A percentile compares a stretch with the other conserved stretches of the same genome.
Evolutionary conservation across 106 monocot genomes (phyloP).

Genomic region (Dioscorea alata): DNA sequence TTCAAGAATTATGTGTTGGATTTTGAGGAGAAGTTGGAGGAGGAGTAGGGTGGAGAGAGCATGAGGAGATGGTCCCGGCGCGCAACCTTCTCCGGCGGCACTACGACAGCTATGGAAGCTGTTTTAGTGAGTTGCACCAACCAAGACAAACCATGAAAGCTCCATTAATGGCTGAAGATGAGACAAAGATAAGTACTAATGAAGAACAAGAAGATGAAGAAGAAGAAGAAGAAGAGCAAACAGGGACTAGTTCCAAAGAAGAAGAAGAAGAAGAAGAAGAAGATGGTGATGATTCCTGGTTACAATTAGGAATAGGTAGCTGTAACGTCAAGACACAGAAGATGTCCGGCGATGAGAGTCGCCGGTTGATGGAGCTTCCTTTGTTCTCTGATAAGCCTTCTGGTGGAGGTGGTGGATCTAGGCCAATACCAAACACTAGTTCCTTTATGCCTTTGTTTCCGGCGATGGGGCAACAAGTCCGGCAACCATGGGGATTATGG

Average conservation of each 20-base stretch:
- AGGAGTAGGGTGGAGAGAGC: not conserved
- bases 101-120: slow-evolving; percentile 16
- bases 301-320: slow-evolving; percentile 36
- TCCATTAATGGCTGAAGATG: slow-evolving; percentile 29
- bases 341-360: not conserved
- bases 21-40: not conserved
- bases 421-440: too few species aligned
- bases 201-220: not conserved
- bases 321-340: not conserved
- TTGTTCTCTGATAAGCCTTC: slow-evolving; percentile 18
- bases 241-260: slow-evolving; percentile 1
- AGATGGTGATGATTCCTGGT: slow-evolving; percentile 17
- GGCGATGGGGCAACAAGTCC: not conserved
- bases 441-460: not conserved
- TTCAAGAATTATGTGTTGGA: too few species aligned
- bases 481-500: not conserved
- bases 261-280: too few species aligned
- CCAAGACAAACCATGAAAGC: not conserved
- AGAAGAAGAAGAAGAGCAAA: slow-evolving; percentile 4
- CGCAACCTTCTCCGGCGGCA: slow-evolving; percentile 33
- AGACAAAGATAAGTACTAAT: slow-evolving; percentile 7
- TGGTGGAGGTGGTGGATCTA: not conserved
- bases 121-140: not conserved
- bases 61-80: slow-evolving; percentile 35
- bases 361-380: slow-evolving; percentile 19